Evolutionary conservation across 768 basidiomycete species (phyloP).

Genomic region (Grammothele lineata): DNA sequence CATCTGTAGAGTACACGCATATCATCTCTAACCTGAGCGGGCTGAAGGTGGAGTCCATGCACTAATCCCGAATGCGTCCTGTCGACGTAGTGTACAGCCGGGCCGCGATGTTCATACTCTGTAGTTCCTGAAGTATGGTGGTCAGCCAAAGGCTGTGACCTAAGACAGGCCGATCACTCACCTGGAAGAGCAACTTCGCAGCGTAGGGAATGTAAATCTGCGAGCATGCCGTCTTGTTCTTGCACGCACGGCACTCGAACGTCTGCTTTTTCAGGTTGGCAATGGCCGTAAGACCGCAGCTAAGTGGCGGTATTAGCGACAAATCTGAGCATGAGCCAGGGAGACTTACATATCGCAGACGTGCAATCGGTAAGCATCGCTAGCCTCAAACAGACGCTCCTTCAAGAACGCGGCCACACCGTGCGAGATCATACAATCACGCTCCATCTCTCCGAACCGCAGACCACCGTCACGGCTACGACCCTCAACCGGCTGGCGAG

Average conservation of each 20-base stretch:
- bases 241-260: slow-evolving; percentile 97
- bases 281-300: slow-evolving; percentile 94
- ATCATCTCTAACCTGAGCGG: slow-evolving; percentile 17
- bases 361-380: slow-evolving; percentile 89
- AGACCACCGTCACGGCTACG: slow-evolving; percentile 97
- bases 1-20: slow-evolving; percentile 35
- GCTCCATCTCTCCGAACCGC: slow-evolving; percentile 99
- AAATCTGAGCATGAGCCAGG: neutral
- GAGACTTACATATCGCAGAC: slow-evolving; percentile 89
- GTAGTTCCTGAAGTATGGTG: slow-evolving; percentile 78
- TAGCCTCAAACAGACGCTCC: slow-evolving; percentile 92
- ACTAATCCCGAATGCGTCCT: slow-evolving; percentile 71
- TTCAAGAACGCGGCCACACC: slow-evolving; percentile 98
- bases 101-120: slow-evolving; percentile 94
- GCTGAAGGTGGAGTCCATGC: slow-evolving; percentile 15
- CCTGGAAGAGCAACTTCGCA: slow-evolving; percentile 95
- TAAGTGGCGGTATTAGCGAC: slow-evolving; percentile 26
- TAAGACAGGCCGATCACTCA: slow-evolving; percentile 25
- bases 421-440: slow-evolving; percentile 99
- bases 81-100: slow-evolving; percentile 84
- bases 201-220: slow-evolving; percentile 95
- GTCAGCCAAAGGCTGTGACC: slow-evolving; percentile 3
- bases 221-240: slow-evolving; percentile 93
- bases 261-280: slow-evolving; percentile 99
- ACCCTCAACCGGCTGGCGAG: slow-evolving; percentile 97